Percentiles rank a stretch among this genome's conserved stretches.
Evolutionary conservation across 169 alveolate species (phyloP).

Genomic region (Eimeria mitis): DNA sequence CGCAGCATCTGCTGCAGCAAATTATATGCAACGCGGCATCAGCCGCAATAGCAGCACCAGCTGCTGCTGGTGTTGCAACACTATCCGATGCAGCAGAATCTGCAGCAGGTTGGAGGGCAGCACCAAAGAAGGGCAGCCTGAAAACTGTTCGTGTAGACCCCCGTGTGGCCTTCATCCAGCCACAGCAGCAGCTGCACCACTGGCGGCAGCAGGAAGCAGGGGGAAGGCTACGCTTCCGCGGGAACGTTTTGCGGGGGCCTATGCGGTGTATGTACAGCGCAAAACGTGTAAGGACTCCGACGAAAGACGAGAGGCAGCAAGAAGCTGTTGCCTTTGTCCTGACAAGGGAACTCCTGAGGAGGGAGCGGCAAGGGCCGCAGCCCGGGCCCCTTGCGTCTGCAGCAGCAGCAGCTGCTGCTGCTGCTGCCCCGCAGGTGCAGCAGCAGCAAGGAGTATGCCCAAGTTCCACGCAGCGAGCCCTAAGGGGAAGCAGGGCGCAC

Average conservation of each 20-base stretch:
- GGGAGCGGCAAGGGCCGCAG: constrained; percentile 55
- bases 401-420: constrained; percentile 8
- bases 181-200: constrained; percentile 26
- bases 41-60: neutral
- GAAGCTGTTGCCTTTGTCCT: constrained; percentile 38
- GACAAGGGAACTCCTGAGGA: constrained; percentile 41
- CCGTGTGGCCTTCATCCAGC: neutral
- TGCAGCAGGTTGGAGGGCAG: neutral
- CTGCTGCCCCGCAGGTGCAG: neutral
- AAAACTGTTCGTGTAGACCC: constrained; percentile 7
- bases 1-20: constrained; percentile 69
- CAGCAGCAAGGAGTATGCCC: neutral
- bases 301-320: constrained; percentile 6
- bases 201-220: constrained; percentile 37
- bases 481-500: neutral
- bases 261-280: constrained; percentile 42
- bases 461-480: neutral
- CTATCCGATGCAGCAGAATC: constrained; percentile 9
- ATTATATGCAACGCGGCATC: constrained; percentile 24
- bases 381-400: constrained; percentile 44
- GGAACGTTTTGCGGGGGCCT: constrained; percentile 4
- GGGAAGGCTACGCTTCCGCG: neutral
- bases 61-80: neutral
- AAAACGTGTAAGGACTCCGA: neutral
- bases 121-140: neutral